Percentiles rank a stretch among this genome's conserved stretches.
Conservation (phyloP, 2,329 filamentous ascomycete genomes). For the Diplodia sapinea region DNA sequence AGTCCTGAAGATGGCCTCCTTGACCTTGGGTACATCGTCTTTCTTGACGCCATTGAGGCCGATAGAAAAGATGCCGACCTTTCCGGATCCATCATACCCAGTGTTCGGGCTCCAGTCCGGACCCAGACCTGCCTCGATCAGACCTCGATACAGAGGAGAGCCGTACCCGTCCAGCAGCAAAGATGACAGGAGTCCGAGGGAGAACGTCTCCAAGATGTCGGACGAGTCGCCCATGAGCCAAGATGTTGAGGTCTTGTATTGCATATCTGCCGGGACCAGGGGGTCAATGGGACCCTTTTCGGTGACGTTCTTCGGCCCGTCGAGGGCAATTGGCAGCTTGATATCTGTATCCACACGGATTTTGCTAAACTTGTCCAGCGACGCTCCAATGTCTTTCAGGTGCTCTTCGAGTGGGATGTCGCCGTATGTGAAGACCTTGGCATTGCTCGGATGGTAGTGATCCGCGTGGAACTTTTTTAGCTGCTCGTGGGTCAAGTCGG, state of each 20-base stretch:
- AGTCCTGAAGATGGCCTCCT: slow-evolving; percentile 73
- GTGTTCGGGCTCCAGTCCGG: slow-evolving; percentile 95
- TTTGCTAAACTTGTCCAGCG: slow-evolving; percentile 74
- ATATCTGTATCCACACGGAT: slow-evolving; percentile 73
- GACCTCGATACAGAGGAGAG: slow-evolving; percentile 84
- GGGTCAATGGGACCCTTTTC: slow-evolving; percentile 85
- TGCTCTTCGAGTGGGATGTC: slow-evolving; percentile 87
- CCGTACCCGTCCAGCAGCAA: slow-evolving; percentile 93
- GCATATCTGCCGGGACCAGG: slow-evolving; percentile 81
- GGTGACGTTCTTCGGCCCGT: slow-evolving; percentile 71
- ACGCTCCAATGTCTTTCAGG: slow-evolving; percentile 75
- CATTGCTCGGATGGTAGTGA: slow-evolving; percentile 97
- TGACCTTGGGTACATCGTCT: slow-evolving; percentile 77
- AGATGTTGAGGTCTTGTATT: slow-evolving; percentile 91
- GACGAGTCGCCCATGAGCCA: slow-evolving; percentile 87
- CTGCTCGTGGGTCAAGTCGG: slow-evolving; percentile 90
- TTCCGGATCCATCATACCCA: slow-evolving; percentile 82
- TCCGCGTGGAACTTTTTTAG: slow-evolving; percentile 85
- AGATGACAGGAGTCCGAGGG: slow-evolving; percentile 79
- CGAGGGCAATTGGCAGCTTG: slow-evolving; percentile 75
- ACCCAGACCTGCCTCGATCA: slow-evolving; percentile 88
- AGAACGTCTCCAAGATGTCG: slow-evolving; percentile 87
- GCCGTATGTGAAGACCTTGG: slow-evolving; percentile 94
- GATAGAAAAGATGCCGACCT: slow-evolving; percentile 82
- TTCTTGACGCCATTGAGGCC: slow-evolving; percentile 89